A percentile compares a stretch with the other conserved stretches of the same genome.
These are phyloP conservation scores for Lactarius evosmus DNA, from an alignment of 768 basidiomycete species.

Conservation along the genomic window DNA sequence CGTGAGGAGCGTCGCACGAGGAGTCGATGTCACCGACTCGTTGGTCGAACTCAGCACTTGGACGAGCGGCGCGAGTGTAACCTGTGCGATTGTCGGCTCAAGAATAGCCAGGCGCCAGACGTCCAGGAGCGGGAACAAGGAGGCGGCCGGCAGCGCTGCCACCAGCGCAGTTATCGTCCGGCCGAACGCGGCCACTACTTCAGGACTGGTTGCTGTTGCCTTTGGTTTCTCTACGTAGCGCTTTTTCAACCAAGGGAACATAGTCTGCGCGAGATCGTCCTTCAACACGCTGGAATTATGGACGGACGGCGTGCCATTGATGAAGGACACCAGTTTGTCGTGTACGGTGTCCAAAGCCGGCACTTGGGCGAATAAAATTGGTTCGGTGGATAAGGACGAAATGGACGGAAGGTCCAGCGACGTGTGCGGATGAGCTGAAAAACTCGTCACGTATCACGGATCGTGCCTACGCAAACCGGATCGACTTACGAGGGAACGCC, in stretches of 20 bases:
- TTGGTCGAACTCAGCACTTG: slow-evolving; percentile 41
- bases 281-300: slow-evolving; percentile 43
- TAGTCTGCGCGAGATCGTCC: slow-evolving; percentile 42
- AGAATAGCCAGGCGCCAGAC: slow-evolving; percentile 78
- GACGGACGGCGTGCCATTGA: slow-evolving; percentile 46
- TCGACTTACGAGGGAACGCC: slow-evolving; percentile 72
- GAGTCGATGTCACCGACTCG: slow-evolving; percentile 31
- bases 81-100: slow-evolving; percentile 41
- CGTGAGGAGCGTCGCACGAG: slow-evolving; percentile 56
- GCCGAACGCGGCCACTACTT: slow-evolving; percentile 36
- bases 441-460: not conserved
- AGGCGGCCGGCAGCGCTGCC: slow-evolving; percentile 45
- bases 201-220: slow-evolving; percentile 24
- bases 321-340: slow-evolving; percentile 58
- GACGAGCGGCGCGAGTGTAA: slow-evolving; percentile 45
- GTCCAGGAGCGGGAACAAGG: slow-evolving; percentile 79
- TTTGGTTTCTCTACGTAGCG: slow-evolving; percentile 42
- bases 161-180: slow-evolving; percentile 44
- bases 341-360: slow-evolving; percentile 65
- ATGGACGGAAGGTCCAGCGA: slow-evolving; percentile 57
- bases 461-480: not conserved
- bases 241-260: slow-evolving; percentile 64
- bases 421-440: slow-evolving; percentile 71
- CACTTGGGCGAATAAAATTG: slow-evolving; percentile 72
- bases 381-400: slow-evolving; percentile 60